Base-by-base conservation (phyloP, 2,329 filamentous ascomycete species). In the Xylaria sp. region DNA sequence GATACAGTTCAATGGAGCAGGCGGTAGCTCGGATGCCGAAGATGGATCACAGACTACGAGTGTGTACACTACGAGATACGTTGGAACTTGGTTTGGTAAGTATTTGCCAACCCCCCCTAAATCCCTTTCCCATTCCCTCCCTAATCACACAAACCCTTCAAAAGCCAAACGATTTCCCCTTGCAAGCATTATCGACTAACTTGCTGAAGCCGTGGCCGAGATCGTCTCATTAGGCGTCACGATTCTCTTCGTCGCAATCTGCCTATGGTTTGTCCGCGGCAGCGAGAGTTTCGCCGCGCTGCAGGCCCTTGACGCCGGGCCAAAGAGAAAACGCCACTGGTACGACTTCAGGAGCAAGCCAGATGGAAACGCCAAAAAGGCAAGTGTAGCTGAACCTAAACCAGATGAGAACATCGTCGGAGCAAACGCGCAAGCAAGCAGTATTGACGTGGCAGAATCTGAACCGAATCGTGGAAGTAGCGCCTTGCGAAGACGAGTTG, bases 41-140 rank as follows among this genome's bases (percentile, higher is more conserved):
- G 18, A 50, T 10, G 41, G 41, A 18, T 31, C 18, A 13, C 37
- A 34, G 34, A 1, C 60, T 20, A 67, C 12, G 7, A 15, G 2
- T 54, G 41, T 52, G 15, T 68, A 68, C 12, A 28, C 54, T 12
- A 55, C 60, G 10, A 28, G 48, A n/a, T 68, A 68, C 41, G 28
- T 68, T 15, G 55, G 18, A 18, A 50, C 46, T 7, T 64, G 60
- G 66, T 60, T 68, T 56, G 10, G 66, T 68, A 9, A 41, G 66
- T 15, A 20, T 6, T 37, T 2, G 23, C 57, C 13, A 2, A 6
- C 41, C 23, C n/a, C 18, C 23, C 23, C 23, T 25, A 25, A 25
- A 25, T n/a, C 2, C 50, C 15, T 18, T 18, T n/a, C 25, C 18
- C 15, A 28, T 15, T 39, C 20, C 1, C 44, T 37, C 6, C 7